A percentile compares a stretch with the other conserved stretches of the same genome.
Evolutionary conservation across 2,329 filamentous ascomycete genomes (phyloP).

Genomic region (Zalaria sp.): DNA sequence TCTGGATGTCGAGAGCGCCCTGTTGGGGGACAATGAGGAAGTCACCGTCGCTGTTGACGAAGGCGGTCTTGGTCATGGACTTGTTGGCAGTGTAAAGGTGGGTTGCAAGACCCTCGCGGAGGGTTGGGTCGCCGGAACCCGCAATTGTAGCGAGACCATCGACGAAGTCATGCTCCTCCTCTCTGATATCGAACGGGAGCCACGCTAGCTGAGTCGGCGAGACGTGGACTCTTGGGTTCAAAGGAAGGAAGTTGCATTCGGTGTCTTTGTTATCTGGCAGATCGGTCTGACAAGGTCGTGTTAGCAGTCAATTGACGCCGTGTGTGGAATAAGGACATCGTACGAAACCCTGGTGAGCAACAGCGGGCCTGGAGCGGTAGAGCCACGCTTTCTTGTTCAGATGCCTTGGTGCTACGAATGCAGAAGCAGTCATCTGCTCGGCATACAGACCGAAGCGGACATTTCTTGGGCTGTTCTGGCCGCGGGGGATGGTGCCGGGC

Average conservation of each 20-base stretch:
- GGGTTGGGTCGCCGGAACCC: constrained; percentile 37
- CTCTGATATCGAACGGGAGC: constrained; percentile 25
- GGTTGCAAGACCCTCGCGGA: constrained; percentile 33
- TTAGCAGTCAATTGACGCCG: neutral
- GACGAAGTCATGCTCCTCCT: constrained; percentile 30
- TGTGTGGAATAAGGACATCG: constrained; percentile 1
- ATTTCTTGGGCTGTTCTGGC: constrained; percentile 28
- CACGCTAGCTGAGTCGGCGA: constrained; percentile 37
- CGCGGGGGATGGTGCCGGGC: constrained; percentile 26
- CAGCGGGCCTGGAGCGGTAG: constrained; percentile 29
- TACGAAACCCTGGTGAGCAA: constrained; percentile 23
- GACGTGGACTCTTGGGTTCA: constrained; percentile 30
- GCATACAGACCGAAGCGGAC: constrained; percentile 30
- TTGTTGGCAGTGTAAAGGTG: constrained; percentile 35
- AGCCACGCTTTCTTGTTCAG: constrained; percentile 30
- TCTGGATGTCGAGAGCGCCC: constrained; percentile 23
- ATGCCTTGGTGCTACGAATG: constrained; percentile 29
- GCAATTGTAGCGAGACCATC: constrained; percentile 35
- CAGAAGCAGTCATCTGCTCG: constrained; percentile 30
- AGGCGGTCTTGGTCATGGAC: constrained; percentile 31
- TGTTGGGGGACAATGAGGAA: constrained; percentile 23
- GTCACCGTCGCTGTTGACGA: constrained; percentile 29
- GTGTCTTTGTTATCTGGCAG: constrained; percentile 15
- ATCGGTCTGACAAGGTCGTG: constrained; percentile 3
- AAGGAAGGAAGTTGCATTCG: constrained; percentile 31